These are phyloP conservation scores for Lactarius evosmus DNA, from an alignment of 768 basidiomycete species.

Conservation along the genomic window DNA sequence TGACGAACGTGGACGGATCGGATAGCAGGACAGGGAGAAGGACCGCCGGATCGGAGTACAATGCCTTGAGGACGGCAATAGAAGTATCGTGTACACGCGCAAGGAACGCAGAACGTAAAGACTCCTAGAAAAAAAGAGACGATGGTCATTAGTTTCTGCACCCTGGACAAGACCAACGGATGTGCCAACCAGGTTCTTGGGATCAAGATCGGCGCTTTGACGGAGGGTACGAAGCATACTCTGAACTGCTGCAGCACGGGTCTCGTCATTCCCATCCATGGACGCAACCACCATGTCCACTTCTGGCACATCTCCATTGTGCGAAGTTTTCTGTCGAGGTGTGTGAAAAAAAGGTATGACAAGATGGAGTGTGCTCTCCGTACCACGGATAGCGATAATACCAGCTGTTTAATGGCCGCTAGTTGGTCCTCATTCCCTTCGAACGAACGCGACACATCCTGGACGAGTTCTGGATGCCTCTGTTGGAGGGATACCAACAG, in stretches of 20 bases:
- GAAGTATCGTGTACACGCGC: constrained; percentile 68
- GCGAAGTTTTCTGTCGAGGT: constrained; percentile 18
- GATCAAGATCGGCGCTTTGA: constrained; percentile 31
- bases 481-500: constrained; percentile 63
- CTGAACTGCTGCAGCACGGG: constrained; percentile 58
- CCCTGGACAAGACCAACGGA: not conserved
- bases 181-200: constrained; percentile 44
- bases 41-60: constrained; percentile 54
- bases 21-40: constrained; percentile 47
- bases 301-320: constrained; percentile 13
- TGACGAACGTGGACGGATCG: constrained; percentile 46
- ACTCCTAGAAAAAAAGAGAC: constrained; percentile 39
- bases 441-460: constrained; percentile 40
- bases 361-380: constrained; percentile 18
- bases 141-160: constrained; percentile 1
- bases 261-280: constrained; percentile 55
- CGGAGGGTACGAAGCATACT: constrained; percentile 46
- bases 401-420: constrained; percentile 49
- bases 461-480: constrained; percentile 54
- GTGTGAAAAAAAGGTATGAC: constrained; percentile 1
- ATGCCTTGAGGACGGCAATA: constrained; percentile 54
- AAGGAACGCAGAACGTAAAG: constrained; percentile 60
- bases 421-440: constrained; percentile 34
- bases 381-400: constrained; percentile 59
- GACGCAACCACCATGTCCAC: constrained; percentile 51